These are phyloP conservation scores for Nicotiana tomentosiformis DNA, from an alignment of 257 asterid species.

Conservation along the genomic window DNA sequence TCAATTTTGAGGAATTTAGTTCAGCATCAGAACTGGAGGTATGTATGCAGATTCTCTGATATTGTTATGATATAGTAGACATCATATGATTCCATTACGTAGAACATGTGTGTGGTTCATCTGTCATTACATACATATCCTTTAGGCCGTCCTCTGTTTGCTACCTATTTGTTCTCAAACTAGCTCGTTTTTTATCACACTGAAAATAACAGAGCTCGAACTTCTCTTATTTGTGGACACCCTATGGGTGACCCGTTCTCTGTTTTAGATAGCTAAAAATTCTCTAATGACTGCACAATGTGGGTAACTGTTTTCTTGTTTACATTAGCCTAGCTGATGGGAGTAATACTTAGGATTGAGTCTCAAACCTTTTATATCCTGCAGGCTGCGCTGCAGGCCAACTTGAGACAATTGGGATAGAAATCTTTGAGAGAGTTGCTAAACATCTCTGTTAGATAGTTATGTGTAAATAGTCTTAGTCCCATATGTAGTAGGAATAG, in stretches of 20 bases:
- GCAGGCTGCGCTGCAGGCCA: not conserved
- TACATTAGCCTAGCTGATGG: not conserved
- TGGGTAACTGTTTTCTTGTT: not conserved
- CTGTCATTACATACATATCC: not conserved
- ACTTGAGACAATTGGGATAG: not conserved
- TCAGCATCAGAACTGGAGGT: slow-evolving; percentile 72
- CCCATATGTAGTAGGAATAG: too few species aligned
- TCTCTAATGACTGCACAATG: not conserved
- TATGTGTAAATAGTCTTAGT: too few species aligned
- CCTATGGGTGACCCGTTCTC: not conserved
- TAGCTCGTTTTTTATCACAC: not conserved
- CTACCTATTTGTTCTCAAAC: not conserved
- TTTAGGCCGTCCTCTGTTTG: not conserved
- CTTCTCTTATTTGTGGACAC: not conserved
- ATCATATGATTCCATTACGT: not conserved
- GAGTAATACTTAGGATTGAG: not conserved
- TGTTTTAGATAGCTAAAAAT: not conserved
- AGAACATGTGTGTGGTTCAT: not conserved
- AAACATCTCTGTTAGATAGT: not conserved
- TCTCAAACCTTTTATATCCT: not conserved
- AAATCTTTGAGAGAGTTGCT: not conserved
- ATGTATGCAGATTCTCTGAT: not conserved
- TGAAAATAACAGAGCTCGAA: not conserved
- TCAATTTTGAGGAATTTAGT: slow-evolving; percentile 49
- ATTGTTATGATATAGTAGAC: not conserved